A percentile compares a stretch with the other conserved stretches of the same genome.
phyloP scores from a whole-genome alignment of 148 eudicot genomes.

The Fagopyrum esculentum region DNA sequence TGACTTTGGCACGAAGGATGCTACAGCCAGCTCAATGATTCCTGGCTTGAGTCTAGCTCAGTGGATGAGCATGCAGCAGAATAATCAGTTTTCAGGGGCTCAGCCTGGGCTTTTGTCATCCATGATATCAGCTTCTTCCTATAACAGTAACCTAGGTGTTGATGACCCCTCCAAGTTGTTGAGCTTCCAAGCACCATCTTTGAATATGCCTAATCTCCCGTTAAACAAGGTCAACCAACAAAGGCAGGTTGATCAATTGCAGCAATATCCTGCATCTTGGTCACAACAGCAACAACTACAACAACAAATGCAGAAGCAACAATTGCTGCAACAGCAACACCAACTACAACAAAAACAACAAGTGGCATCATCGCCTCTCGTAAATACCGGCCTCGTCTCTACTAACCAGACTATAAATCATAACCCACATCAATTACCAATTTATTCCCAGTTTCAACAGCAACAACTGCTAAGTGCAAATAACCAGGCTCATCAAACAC shows the following conservation, averaged over 20 bases:
- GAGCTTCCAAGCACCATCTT: slow-evolving; percentile 66
- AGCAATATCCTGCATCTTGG: slow-evolving; percentile 47
- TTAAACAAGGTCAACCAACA: slow-evolving; percentile 54
- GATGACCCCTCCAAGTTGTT: slow-evolving; percentile 82
- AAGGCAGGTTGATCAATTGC: slow-evolving; percentile 43
- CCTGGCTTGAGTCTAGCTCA: slow-evolving; percentile 91
- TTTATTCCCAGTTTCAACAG: slow-evolving; percentile 55
- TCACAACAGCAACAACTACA: slow-evolving; percentile 65
- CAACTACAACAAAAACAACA: slow-evolving; percentile 36
- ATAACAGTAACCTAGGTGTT: slow-evolving; percentile 34
- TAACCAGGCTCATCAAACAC: slow-evolving; percentile 38
- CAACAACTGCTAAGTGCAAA: slow-evolving; percentile 48
- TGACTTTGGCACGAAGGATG: slow-evolving; percentile 73
- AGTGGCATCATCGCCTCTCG: slow-evolving; percentile 32
- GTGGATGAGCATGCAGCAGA: slow-evolving; percentile 99
- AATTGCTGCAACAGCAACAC: slow-evolving; percentile 25
- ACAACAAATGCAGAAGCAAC: slow-evolving; percentile 23
- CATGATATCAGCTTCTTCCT: slow-evolving; percentile 37
- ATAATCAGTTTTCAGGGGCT: slow-evolving; percentile 51
- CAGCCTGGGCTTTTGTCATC: slow-evolving; percentile 55
- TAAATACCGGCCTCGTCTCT: slow-evolving; percentile 31
- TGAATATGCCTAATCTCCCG: slow-evolving; percentile 47
- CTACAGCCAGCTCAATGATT: slow-evolving; percentile 56
- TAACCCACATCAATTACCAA: slow-evolving; percentile 34
- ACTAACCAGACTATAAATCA: slow-evolving; percentile 50